Evolutionary conservation across 371 early-diverging fungal species (phyloP).

Genomic region (Haplosporangium sp.): DNA sequence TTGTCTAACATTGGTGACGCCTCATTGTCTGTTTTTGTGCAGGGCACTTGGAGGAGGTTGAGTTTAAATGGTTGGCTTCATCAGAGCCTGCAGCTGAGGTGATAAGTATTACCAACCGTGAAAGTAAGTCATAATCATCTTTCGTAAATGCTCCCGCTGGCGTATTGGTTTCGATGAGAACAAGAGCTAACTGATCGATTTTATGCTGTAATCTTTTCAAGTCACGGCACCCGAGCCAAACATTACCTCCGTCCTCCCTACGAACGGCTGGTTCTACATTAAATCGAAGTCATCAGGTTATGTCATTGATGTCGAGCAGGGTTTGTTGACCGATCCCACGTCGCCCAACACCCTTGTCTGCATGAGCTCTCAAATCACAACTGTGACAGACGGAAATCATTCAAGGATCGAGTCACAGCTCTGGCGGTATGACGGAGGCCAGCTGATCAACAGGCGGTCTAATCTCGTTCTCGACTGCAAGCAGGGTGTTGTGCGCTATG

Average conservation of each 20-base stretch:
- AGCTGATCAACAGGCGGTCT: constrained; percentile 66
- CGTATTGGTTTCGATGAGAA: no score
- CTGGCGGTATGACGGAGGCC: constrained; percentile 64
- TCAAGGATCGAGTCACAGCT: constrained; percentile 53
- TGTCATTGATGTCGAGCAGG: constrained; percentile 46
- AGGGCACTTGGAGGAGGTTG: constrained; percentile 51
- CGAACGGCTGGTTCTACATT: constrained; percentile 54
- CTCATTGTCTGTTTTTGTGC: background rate
- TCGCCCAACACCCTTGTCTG: constrained; percentile 33
- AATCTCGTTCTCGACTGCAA: constrained; percentile 49
- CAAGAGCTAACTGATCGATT: no score
- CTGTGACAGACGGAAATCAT: constrained; percentile 15
- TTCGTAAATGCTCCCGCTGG: no score
- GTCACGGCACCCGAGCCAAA: background rate
- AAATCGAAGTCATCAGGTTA: constrained; percentile 36
- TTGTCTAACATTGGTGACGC: constrained; percentile 18
- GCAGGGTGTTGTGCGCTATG: constrained; percentile 61
- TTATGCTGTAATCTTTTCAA: no score
- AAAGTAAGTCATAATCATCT: constrained; percentile 7
- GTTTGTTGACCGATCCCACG: constrained; percentile 25
- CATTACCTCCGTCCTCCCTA: constrained; percentile 22
- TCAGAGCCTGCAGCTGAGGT: constrained; percentile 11
- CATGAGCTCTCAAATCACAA: constrained; percentile 21
- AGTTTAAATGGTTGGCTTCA: constrained; percentile 32
- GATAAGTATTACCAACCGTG: constrained; percentile 10